phyloP scores from a whole-genome alignment of 176 grass and related monocot genomes.

The Phyllostachys edulis region DNA sequence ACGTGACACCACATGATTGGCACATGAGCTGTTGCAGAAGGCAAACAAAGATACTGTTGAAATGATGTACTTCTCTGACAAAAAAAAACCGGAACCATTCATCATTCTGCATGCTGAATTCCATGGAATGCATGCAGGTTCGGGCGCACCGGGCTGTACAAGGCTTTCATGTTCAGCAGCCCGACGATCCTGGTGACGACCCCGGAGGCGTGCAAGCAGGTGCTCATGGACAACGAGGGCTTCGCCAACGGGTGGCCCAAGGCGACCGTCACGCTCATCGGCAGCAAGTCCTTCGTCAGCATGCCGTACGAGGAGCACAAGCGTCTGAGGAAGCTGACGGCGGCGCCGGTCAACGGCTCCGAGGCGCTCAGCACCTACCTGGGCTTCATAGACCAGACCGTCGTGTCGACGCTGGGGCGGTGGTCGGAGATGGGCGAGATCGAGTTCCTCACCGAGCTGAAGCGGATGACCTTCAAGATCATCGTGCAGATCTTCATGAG shows the following conservation, averaged over 20 bases:
- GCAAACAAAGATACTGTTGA: too few species aligned
- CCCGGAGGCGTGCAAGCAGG: conserved; percentile 65
- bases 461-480: conserved; percentile 74
- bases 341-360: conserved; percentile 76
- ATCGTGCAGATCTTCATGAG: conserved; percentile 83
- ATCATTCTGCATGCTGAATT: neutral
- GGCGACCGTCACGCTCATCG: conserved; percentile 65
- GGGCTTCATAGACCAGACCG: conserved; percentile 66
- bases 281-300: conserved; percentile 67
- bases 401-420: conserved; percentile 39
- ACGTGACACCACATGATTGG: too few species aligned
- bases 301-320: conserved; percentile 79
- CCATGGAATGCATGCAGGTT: conserved; percentile 47
- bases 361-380: conserved; percentile 83
- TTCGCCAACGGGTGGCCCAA: conserved; percentile 82
- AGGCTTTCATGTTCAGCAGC: conserved; percentile 89
- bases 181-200: conserved; percentile 61
- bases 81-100: neutral
- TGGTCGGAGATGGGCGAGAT: conserved; percentile 50
- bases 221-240: conserved; percentile 80
- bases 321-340: conserved; percentile 61
- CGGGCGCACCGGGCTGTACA: conserved; percentile 65
- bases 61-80: neutral
- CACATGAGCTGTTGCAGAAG: neutral
- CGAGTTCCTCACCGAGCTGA: conserved; percentile 64